These are phyloP conservation scores for Ogataea haglerorum DNA, from an alignment of 805 yeast species.

Conservation along the genomic window DNA sequence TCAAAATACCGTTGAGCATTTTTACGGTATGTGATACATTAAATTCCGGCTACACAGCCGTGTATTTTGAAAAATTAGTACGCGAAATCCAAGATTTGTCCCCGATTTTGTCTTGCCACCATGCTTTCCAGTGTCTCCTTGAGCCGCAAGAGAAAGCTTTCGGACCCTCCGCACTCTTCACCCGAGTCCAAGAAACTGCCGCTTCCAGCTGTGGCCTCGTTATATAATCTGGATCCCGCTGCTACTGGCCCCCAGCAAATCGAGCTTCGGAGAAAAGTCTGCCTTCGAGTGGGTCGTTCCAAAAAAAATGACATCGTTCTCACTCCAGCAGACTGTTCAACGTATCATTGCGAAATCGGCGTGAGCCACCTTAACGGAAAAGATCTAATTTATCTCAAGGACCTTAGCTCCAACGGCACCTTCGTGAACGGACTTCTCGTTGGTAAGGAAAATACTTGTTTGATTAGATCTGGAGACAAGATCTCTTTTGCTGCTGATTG, in stretches of 20 bases:
- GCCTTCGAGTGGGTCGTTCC: slow-evolving; percentile 28
- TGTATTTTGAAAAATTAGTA: slow-evolving; percentile 1
- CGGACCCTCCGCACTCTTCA: slow-evolving; percentile 1
- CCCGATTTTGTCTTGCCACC: slow-evolving; percentile 2
- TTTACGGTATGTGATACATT: background rate
- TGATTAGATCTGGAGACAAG: slow-evolving; percentile 63
- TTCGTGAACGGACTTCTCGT: slow-evolving; percentile 56
- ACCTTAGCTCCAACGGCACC: slow-evolving; percentile 63
- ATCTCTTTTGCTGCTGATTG: slow-evolving; percentile 44
- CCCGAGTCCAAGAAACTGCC: slow-evolving; percentile 7
- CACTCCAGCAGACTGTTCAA: slow-evolving; percentile 50
- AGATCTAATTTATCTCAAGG: slow-evolving; percentile 47
- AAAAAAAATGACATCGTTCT: slow-evolving; percentile 52
- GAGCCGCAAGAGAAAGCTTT: slow-evolving; percentile 16
- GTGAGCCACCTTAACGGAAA: slow-evolving; percentile 38
- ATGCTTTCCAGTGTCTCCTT: slow-evolving; percentile 8
- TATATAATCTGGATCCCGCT: slow-evolving; percentile 16
- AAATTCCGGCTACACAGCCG: slow-evolving; percentile 1
- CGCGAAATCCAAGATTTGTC: slow-evolving; percentile 4
- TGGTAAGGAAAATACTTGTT: slow-evolving; percentile 44
- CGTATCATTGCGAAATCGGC: slow-evolving; percentile 56
- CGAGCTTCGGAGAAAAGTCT: slow-evolving; percentile 13
- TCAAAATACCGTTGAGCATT: too few relatives aligned
- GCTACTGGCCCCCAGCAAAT: slow-evolving; percentile 11
- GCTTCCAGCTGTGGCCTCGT: slow-evolving; percentile 7